Evolutionary conservation across 169 alveolate species (phyloP), one percentile per base, ranked within the genome.

Genomic region (Cyclospora cayetanensis): DNA sequence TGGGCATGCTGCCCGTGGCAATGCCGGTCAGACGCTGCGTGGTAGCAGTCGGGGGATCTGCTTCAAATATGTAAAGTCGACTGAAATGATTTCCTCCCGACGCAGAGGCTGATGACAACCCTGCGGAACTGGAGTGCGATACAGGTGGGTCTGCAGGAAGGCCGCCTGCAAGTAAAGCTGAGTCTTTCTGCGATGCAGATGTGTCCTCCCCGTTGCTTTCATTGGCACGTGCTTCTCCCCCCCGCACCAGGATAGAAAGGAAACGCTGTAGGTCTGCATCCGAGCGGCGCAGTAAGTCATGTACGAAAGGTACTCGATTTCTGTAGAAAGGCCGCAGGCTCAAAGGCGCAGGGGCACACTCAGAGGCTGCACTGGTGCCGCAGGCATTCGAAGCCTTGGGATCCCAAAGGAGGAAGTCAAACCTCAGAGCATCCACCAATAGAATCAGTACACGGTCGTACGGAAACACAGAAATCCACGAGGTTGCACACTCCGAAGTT

Each of bases 31-130:
- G 94, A 39, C 98, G 91, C 55, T 94, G 95, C 55, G 94, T 92
- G 22, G 98, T 96, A 39, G 95, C 95, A 0, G 97, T 96, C 1
- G 98, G 98, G 46, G 96, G 94, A 85, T 96, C 97, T 18, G 97
- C 94, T 25, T 76, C 91, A 34, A 91, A 86, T 27, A 91, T 53
- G 29, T 93, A 65, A 0, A 95, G 70, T 2, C 94, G 80, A 2
- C 95, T 70, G 52, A 93, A 82, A 34, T 50, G 70, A 50, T 80
- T 80, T 20, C 89, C 89, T 4, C 89, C 89, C 89, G 76, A 80
- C 76, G 12, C 39, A 7, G 39, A 4, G 29, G 20, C n/a, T n/a
- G 89, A 52, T 4, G 89, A 39, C 76, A 34, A 29, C 27, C n/a
- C 53, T n/a, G 29, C 41, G 11, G 70, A 18, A 18, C 87, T 43